Evolutionary conservation across 78 protist genomes (phyloP).

Genomic region (Protostelium mycophagum): DNA sequence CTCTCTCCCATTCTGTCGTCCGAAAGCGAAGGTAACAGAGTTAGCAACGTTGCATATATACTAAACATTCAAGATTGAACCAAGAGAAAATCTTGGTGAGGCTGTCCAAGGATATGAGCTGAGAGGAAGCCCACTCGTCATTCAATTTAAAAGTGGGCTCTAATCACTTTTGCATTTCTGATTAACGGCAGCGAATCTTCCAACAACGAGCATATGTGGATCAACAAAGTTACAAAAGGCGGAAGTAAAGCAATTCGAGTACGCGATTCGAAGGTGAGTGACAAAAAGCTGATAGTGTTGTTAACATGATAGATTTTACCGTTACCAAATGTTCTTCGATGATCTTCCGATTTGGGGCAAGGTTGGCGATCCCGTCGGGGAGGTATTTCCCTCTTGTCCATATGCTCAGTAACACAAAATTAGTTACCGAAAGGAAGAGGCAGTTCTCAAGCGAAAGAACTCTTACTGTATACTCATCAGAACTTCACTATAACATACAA

Average conservation of each 20-base stretch:
- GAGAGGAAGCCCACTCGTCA: slow-evolving; percentile 19
- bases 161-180: background rate
- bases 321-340: slow-evolving; percentile 37
- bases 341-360: slow-evolving; percentile 91
- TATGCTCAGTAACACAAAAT: background rate
- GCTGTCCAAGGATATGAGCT: slow-evolving; percentile 80
- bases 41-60: no score
- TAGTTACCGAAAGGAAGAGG: background rate
- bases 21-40: slow-evolving; percentile 15
- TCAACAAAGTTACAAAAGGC: slow-evolving; percentile 6
- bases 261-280: slow-evolving; percentile 19
- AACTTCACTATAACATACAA: slow-evolving; percentile 65
- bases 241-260: slow-evolving; percentile 14
- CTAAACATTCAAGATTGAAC: background rate
- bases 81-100: slow-evolving; percentile 69
- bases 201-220: background rate
- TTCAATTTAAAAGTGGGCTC: slow-evolving; percentile 10
- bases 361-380: slow-evolving; percentile 52
- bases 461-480: slow-evolving; percentile 72
- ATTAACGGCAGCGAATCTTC: background rate
- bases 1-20: slow-evolving; percentile 85
- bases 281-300: background rate
- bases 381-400: background rate
- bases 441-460: background rate
- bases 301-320: background rate